These are phyloP conservation scores for Trypanosoma conorhini DNA, from an alignment of 208 protist species.

Conservation along the genomic window DNA sequence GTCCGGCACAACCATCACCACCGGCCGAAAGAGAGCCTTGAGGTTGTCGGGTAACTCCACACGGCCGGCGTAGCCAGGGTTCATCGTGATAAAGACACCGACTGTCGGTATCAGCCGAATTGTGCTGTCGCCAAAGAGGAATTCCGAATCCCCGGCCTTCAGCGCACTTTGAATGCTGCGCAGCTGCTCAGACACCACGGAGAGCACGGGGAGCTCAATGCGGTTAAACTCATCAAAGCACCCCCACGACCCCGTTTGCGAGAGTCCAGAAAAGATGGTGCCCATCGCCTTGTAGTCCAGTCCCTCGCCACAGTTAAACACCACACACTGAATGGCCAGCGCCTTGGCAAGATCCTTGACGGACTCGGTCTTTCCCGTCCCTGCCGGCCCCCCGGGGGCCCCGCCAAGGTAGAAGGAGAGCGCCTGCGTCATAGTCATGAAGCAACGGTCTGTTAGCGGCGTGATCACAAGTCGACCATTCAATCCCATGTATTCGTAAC, in stretches of 20 bases:
- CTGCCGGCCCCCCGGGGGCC: conserved; percentile 94
- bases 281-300: conserved; percentile 99
- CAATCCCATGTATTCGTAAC: conserved; percentile 99
- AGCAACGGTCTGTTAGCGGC: conserved; percentile 98
- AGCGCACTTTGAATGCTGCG: conserved; percentile 97
- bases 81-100: conserved; percentile 99
- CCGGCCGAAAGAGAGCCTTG: conserved; percentile 99
- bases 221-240: conserved; percentile 99
- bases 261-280: conserved; percentile 98
- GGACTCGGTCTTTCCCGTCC: conserved; percentile 98
- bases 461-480: conserved; percentile 99
- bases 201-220: conserved; percentile 98
- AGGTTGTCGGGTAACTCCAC: conserved; percentile 99
- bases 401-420: conserved; percentile 98
- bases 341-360: conserved; percentile 99
- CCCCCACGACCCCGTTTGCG: conserved; percentile 97
- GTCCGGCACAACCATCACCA: conserved; percentile 99
- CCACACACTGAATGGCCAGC: conserved; percentile 96
- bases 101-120: conserved; percentile 93
- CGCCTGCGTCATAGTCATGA: conserved; percentile 99
- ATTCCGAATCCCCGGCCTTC: conserved; percentile 75
- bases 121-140: conserved; percentile 90
- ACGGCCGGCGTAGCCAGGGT: conserved; percentile 99
- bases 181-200: conserved; percentile 98
- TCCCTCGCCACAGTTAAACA: conserved; percentile 99